These are phyloP conservation scores for Saussurea involucrata DNA, from an alignment of 129 eudicot species.

Conservation along the genomic window DNA sequence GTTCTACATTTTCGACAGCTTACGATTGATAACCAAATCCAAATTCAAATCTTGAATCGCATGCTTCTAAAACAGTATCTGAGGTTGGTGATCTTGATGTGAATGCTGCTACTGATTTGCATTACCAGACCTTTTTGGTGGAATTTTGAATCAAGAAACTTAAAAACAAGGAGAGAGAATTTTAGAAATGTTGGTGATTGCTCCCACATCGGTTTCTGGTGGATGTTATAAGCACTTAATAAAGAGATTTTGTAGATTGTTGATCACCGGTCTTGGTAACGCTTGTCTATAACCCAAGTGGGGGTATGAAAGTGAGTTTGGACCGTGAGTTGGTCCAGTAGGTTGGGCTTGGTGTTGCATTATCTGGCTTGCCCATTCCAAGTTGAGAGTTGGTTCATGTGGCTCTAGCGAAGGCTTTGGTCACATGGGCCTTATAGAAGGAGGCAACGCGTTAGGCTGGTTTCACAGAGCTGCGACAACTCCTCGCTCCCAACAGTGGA, in stretches of 20 bases:
- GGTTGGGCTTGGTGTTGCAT: not conserved
- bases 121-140: not conserved
- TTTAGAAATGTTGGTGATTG: not conserved
- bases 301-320: not conserved
- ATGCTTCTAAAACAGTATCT: too few relatives aligned
- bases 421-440: not conserved
- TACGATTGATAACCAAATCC: not conserved
- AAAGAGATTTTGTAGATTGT: not conserved
- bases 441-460: conserved; percentile 30
- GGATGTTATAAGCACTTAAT: not conserved
- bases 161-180: not conserved
- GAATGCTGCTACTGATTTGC: not conserved
- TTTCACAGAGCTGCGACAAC: conserved; percentile 27
- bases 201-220: not conserved
- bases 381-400: conserved; percentile 16
- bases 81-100: not conserved
- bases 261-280: not conserved
- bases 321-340: not conserved
- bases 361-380: conserved; percentile 1
- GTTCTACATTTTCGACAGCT: not conserved
- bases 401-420: not conserved
- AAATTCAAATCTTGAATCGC: not conserved
- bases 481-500: conserved; percentile 7
- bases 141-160: not conserved
- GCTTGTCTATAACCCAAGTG: not conserved